Evolutionary conservation across 2,329 filamentous ascomycete genomes (phyloP).

Genomic region (Fusarium clavum): DNA sequence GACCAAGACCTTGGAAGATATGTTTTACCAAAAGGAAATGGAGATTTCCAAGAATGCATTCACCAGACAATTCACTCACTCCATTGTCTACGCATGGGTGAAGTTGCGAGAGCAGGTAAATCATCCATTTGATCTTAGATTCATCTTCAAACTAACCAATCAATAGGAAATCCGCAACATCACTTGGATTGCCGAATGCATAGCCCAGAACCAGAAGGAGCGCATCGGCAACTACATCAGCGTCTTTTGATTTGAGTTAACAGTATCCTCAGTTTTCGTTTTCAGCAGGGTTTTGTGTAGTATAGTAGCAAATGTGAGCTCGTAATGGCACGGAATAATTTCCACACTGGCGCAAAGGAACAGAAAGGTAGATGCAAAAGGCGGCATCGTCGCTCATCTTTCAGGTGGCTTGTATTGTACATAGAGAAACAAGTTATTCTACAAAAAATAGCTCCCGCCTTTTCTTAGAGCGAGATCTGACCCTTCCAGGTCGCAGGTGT

Average conservation of each 20-base stretch:
- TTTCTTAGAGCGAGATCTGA: conserved; percentile 71
- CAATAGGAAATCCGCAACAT: conserved; percentile 97
- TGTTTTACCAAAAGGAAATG: conserved; percentile 99
- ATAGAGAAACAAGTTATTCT: conserved; percentile 60
- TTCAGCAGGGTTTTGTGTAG: conserved; percentile 57
- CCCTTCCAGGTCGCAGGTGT: conserved; percentile 90
- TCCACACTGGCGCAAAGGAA: conserved; percentile 50
- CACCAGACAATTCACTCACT: conserved; percentile 94
- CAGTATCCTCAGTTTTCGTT: conserved; percentile 38
- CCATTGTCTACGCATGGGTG: conserved; percentile 97
- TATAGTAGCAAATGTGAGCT: conserved; percentile 54
- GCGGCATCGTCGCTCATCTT: conserved; percentile 46
- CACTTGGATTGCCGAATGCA: conserved; percentile 99
- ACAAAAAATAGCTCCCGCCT: conserved; percentile 49
- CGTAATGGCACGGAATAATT: conserved; percentile 53
- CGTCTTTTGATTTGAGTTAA: conserved; percentile 75
- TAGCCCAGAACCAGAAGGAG: conserved; percentile 99
- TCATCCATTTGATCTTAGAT: conserved; percentile 1
- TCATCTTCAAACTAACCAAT: conserved; percentile 47
- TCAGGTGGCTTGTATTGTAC: conserved; percentile 59
- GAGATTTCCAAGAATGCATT: conserved; percentile 96
- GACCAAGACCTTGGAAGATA: conserved; percentile 90
- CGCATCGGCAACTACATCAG: conserved; percentile 99
- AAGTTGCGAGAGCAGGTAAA: conserved; percentile 95
- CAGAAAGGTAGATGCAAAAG: conserved; percentile 45